Evolutionary conservation across 148 eudicot species (phyloP).

Genomic region (Rhododendron ferrugineum): DNA sequence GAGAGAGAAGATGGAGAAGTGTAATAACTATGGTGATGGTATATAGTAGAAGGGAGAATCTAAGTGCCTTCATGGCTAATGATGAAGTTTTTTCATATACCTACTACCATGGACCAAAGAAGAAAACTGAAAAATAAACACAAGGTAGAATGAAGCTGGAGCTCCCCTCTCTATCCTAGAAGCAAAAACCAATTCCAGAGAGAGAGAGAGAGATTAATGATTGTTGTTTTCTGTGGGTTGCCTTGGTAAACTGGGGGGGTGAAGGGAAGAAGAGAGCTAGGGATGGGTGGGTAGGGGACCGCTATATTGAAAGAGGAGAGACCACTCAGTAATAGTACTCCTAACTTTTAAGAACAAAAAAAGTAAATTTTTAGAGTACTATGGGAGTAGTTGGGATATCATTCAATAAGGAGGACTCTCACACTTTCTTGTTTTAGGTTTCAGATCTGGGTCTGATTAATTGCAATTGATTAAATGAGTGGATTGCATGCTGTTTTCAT

Average conservation of each 20-base stretch:
- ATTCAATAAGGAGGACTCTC: not conserved
- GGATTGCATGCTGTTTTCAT: not conserved
- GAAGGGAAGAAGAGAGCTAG: not conserved
- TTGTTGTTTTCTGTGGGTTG: not conserved
- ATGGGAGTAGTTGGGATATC: not conserved
- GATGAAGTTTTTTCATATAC: constrained; percentile 8
- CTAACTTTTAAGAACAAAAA: no score
- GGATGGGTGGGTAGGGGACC: not conserved
- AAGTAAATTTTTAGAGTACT: no score
- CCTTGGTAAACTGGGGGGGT: not conserved
- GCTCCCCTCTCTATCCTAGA: not conserved
- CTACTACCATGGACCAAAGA: not conserved
- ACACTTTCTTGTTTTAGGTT: not conserved
- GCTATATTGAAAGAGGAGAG: not conserved
- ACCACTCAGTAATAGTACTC: no score
- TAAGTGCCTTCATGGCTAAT: constrained; percentile 24
- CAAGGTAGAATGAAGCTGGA: not conserved
- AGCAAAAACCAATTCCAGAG: not conserved
- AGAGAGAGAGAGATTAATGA: not conserved
- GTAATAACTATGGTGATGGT: constrained; percentile 12
- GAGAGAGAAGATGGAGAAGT: constrained; percentile 25
- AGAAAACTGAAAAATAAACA: not conserved
- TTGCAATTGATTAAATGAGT: no score
- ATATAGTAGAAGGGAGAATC: constrained; percentile 7
- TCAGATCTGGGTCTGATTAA: no score